Evolutionary conservation across 441 rosid species (phyloP).

Genomic region (Gossypium armourianum): DNA sequence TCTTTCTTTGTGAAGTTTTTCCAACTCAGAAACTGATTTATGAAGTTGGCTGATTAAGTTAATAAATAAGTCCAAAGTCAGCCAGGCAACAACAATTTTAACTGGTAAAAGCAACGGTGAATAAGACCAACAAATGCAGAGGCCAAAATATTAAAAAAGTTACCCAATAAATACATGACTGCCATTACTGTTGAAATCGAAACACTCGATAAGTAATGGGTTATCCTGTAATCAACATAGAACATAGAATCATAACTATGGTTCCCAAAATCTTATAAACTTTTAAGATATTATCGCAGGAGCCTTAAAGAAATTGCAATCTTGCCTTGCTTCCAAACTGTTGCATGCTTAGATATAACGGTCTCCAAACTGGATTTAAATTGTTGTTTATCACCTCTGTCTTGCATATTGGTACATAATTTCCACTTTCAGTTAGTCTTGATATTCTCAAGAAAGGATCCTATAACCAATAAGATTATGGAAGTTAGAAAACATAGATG

Average conservation of each 20-base stretch:
- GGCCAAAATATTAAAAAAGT: neutral
- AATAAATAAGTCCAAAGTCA: constrained; percentile 11
- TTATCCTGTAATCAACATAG: constrained; percentile 36
- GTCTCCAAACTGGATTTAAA: constrained; percentile 60
- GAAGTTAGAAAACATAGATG: neutral
- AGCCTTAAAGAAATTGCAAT: constrained; percentile 2
- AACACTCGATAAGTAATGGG: constrained; percentile 68
- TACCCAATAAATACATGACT: constrained; percentile 63
- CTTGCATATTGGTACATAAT: constrained; percentile 50
- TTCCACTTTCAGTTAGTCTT: constrained; percentile 44
- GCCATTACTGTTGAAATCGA: constrained; percentile 63
- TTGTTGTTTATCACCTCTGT: constrained; percentile 61
- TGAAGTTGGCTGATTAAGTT: constrained; percentile 43
- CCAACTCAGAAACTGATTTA: constrained; percentile 55
- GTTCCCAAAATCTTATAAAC: constrained; percentile 2
- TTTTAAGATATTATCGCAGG: constrained; percentile 1
- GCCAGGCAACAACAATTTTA: neutral
- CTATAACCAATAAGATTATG: constrained; percentile 23
- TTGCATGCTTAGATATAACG: constrained; percentile 50
- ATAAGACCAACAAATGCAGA: neutral
- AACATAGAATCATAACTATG: neutral
- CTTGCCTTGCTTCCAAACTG: constrained; percentile 76
- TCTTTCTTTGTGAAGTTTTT: constrained; percentile 40
- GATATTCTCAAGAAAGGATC: constrained; percentile 78
- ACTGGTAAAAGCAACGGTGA: neutral